phyloP scores from a whole-genome alignment of 805 yeast species.

The Zygosaccharomyces bisporus region DNA sequence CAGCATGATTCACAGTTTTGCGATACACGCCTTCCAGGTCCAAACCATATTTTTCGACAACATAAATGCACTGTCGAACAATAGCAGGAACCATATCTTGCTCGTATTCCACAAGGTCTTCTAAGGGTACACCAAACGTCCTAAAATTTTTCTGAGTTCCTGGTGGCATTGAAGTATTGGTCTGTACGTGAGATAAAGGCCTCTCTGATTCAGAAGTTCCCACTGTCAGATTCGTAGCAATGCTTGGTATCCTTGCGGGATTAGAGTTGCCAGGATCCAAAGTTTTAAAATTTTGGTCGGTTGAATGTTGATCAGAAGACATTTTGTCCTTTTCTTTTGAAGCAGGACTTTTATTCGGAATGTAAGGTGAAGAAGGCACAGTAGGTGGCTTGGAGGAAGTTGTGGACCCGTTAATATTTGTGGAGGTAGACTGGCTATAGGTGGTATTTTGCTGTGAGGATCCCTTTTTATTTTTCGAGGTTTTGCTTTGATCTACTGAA shows the following conservation, averaged over 20 bases:
- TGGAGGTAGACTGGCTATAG: slow-evolving; percentile 21
- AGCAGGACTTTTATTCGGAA: slow-evolving; percentile 5
- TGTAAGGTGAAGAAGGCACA: slow-evolving; percentile 11
- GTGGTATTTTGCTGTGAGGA: slow-evolving; percentile 37
- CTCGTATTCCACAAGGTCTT: slow-evolving; percentile 68
- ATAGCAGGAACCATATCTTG: slow-evolving; percentile 90
- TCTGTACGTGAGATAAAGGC: slow-evolving; percentile 35
- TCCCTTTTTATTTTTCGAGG: slow-evolving; percentile 33
- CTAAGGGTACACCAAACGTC: slow-evolving; percentile 84
- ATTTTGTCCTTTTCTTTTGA: slow-evolving; percentile 2
- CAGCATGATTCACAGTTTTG: slow-evolving; percentile 71
- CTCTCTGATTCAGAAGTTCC: slow-evolving; percentile 28
- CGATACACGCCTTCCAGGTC: slow-evolving; percentile 88
- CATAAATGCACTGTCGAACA: slow-evolving; percentile 82
- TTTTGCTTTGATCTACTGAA: slow-evolving; percentile 31
- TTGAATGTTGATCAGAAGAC: background rate
- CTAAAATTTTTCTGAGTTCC: slow-evolving; percentile 39
- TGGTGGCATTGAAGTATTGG: slow-evolving; percentile 36
- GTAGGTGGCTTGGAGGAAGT: slow-evolving; percentile 13
- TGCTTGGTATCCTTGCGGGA: slow-evolving; percentile 24
- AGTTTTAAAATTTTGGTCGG: slow-evolving; percentile 17
- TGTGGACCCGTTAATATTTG: slow-evolving; percentile 11
- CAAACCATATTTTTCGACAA: slow-evolving; percentile 79
- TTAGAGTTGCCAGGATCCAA: slow-evolving; percentile 31
- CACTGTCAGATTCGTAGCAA: slow-evolving; percentile 25